phyloP scores from a whole-genome alignment of 805 yeast genomes.

The Wickerhamiella nectarea region DNA sequence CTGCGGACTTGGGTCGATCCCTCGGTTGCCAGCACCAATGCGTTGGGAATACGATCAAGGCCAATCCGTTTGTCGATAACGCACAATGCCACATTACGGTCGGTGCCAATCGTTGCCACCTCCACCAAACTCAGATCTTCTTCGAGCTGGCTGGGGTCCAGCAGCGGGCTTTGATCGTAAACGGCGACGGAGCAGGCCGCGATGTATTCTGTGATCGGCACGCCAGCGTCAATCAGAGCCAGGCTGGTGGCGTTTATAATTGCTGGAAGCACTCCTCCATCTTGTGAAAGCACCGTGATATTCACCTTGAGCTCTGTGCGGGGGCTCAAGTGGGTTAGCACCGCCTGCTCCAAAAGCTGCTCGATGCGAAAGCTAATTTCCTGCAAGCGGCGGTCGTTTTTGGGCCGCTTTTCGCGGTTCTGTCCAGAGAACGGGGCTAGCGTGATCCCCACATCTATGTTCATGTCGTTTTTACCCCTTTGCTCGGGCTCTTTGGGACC shows the following conservation, averaged over 20 bases:
- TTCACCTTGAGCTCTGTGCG: slow-evolving; percentile 67
- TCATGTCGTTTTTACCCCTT: slow-evolving; percentile 39
- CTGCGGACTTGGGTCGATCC: slow-evolving; percentile 77
- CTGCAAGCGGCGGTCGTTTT: slow-evolving; percentile 39
- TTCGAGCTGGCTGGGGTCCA: slow-evolving; percentile 73
- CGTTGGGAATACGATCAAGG: slow-evolving; percentile 60
- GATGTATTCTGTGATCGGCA: slow-evolving; percentile 84
- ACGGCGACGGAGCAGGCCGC: slow-evolving; percentile 69
- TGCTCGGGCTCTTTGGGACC: slow-evolving; percentile 81
- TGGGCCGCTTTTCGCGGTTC: slow-evolving; percentile 56
- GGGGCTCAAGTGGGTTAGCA: slow-evolving; percentile 63
- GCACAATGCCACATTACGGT: slow-evolving; percentile 64
- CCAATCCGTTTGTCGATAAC: slow-evolving; percentile 75
- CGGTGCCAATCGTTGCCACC: slow-evolving; percentile 69
- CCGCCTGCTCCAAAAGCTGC: slow-evolving; percentile 36
- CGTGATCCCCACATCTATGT: slow-evolving; percentile 48
- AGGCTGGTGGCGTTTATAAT: slow-evolving; percentile 76
- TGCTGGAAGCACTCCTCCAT: slow-evolving; percentile 74
- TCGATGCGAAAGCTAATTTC: slow-evolving; percentile 26
- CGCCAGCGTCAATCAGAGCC: slow-evolving; percentile 89
- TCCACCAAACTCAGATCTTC: slow-evolving; percentile 79
- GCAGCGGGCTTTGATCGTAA: slow-evolving; percentile 59
- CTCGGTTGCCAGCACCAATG: slow-evolving; percentile 68
- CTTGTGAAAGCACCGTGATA: slow-evolving; percentile 70
- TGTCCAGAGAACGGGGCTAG: slow-evolving; percentile 71